Conservation (phyloP, 225 moss, liverwort and hornwort genomes). For the Physcomitrellopsis africana region DNA sequence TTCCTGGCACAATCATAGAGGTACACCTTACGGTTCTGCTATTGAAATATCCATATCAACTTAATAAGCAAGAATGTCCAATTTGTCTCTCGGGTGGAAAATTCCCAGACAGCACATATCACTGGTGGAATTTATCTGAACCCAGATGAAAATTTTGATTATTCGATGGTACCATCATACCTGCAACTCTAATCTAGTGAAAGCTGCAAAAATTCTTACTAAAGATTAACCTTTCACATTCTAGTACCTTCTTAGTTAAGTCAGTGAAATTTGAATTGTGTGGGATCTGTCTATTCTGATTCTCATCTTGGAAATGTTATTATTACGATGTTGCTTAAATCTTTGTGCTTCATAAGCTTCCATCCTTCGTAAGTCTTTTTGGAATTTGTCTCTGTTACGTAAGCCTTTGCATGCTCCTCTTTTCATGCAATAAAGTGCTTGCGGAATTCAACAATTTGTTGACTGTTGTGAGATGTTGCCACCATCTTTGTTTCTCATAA, state of each 20-base stretch:
- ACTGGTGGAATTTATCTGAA: conserved; percentile 96
- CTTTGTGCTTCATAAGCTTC: conserved; percentile 82
- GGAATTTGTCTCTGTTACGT: neutral
- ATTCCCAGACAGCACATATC: conserved; percentile 86
- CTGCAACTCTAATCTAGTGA: conserved; percentile 1
- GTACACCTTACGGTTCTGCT: conserved; percentile 4
- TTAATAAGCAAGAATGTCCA: conserved; percentile 19
- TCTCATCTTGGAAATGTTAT: neutral
- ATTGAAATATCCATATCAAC: neutral
- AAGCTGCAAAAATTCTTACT: neutral
- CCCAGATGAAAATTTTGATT: conserved; percentile 79
- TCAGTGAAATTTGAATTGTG: too few species aligned
- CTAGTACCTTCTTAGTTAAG: neutral
- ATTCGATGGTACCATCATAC: conserved; percentile 66
- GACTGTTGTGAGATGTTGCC: conserved; percentile 5
- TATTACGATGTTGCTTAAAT: too few species aligned
- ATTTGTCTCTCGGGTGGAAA: conserved; percentile 21
- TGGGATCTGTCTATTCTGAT: conserved; percentile 5
- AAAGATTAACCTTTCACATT: conserved; percentile 5
- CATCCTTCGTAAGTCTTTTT: conserved; percentile 4
- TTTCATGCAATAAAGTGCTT: neutral
- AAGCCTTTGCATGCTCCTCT: neutral
- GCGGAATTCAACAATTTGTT: neutral
- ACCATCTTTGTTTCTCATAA: conserved; percentile 7
- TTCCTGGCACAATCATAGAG: neutral